Evolutionary conservation across 139 green algal species (phyloP).

Genomic region (Micractinium sp.): DNA sequence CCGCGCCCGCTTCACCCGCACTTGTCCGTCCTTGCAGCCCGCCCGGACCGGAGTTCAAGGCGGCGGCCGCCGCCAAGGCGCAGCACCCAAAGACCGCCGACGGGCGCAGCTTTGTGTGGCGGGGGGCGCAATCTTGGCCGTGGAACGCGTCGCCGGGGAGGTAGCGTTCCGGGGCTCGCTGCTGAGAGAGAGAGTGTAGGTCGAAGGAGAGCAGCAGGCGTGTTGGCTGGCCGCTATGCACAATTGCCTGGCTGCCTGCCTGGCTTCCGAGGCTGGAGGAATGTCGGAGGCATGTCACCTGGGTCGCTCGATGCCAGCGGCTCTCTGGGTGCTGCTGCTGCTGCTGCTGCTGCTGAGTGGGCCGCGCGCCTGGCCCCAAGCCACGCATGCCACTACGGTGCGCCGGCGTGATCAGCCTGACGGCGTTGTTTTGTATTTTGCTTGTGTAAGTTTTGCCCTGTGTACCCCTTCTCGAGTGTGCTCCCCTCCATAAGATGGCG

Average conservation of each 20-base stretch:
- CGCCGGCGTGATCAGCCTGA: too few relatives aligned
- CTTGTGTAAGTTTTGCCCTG: too few relatives aligned
- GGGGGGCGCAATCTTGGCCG: conserved; percentile 51
- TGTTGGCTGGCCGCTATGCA: too few relatives aligned
- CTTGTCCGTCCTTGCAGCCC: conserved; percentile 15
- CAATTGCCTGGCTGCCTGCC: not conserved
- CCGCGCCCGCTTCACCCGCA: not conserved
- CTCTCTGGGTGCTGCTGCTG: too few relatives aligned
- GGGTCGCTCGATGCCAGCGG: too few relatives aligned
- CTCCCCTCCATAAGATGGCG: too few relatives aligned
- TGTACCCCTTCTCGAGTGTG: too few relatives aligned
- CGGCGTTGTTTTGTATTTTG: too few relatives aligned
- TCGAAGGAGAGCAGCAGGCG: not conserved
- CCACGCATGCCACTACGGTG: too few relatives aligned
- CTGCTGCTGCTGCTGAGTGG: too few relatives aligned
- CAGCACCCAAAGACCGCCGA: conserved; percentile 35
- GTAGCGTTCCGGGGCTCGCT: not conserved
- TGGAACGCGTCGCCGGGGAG: conserved; percentile 40
- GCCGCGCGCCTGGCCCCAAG: too few relatives aligned
- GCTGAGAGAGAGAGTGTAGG: not conserved
- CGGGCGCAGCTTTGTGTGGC: conserved; percentile 59
- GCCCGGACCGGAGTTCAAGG: conserved; percentile 47
- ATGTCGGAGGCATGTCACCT: too few relatives aligned
- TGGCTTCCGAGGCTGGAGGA: not conserved
- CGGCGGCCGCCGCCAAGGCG: not conserved